Percentiles rank a stretch among this genome's conserved stretches.
phyloP scores from a whole-genome alignment of 2,329 filamentous ascomycete genomes.

The Pseudofabraea citricarpa region DNA sequence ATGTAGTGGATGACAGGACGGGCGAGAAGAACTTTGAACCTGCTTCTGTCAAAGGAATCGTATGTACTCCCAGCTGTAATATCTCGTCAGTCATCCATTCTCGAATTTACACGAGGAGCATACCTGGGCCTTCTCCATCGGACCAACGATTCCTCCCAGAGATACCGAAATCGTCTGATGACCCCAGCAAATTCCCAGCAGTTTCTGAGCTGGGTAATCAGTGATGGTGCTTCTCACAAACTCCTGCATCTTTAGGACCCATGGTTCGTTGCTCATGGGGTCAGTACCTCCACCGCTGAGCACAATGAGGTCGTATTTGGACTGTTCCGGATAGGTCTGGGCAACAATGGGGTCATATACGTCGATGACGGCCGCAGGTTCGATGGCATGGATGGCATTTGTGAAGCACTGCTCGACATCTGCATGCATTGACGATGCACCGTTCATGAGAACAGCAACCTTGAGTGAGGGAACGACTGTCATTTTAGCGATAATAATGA shows the following conservation, averaged over 20 bases:
- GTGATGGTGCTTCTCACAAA: slow-evolving; percentile 31
- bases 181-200: slow-evolving; percentile 38
- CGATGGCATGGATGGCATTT: background rate
- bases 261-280: slow-evolving; percentile 32
- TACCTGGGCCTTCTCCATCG: slow-evolving; percentile 34
- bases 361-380: slow-evolving; percentile 8
- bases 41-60: slow-evolving; percentile 31
- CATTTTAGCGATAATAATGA: background rate
- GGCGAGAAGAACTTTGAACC: slow-evolving; percentile 34
- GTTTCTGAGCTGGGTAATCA: slow-evolving; percentile 26
- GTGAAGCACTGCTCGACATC: background rate
- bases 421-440: background rate
- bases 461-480: background rate
- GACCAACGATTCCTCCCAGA: slow-evolving; percentile 33
- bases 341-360: slow-evolving; percentile 24
- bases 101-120: slow-evolving; percentile 5
- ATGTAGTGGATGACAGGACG: slow-evolving; percentile 9
- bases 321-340: slow-evolving; percentile 28
- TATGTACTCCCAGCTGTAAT: slow-evolving; percentile 31
- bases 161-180: slow-evolving; percentile 37
- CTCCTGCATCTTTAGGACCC: slow-evolving; percentile 36
- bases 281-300: slow-evolving; percentile 39
- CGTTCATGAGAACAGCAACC: background rate
- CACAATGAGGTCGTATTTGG: slow-evolving; percentile 37
- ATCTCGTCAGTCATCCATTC: background rate